Base-by-base conservation (phyloP, 75 land plant species). In the Azolla pinnata region DNA sequence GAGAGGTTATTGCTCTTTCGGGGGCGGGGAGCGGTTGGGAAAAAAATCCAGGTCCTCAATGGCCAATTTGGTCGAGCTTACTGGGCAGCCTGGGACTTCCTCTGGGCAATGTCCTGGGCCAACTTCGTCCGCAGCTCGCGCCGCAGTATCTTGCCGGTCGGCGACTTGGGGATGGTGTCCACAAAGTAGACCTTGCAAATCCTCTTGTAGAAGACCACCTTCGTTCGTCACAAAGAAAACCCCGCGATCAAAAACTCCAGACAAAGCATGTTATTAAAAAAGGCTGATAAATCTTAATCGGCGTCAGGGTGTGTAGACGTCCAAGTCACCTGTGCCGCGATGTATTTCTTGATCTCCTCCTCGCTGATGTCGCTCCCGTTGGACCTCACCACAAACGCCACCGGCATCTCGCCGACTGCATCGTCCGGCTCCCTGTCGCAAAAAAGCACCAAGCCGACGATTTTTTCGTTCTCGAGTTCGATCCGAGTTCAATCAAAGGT, bases 201-300 rank as follows among this genome's bases (percentile, higher is more conserved):
- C 27, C 70, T 77, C 62, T 86, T 86, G 73, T 86, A 86, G 59
- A 75, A 83, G 1, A 86, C 76, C 31, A 86, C 90, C 81, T 86
- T 38, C 42, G 10, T 14, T 38, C 14, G 42, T 7, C 42, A 38
- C 42, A 38, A 7, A 38, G 42, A 38, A 14, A 38, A 38, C n/a
- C n/a, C n/a, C n/a, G n/a, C n/a, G n/a, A 14, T 7, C 7, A 14
- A 38, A 38, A 14, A 46, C 17, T 14, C 49, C 10, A 4, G 4
- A 46, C n/a, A 14, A 46, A 46, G 49, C n/a, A 14, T 18, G 21
- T 46, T 46, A 2, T 46, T 14, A 38, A 38, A 38, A 38, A 38
- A 38, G 59, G 7, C 8, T 21, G 33, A 28, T 21, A 7, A 24
- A 57, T 28, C 5, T 5, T 57, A 5, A 4, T 7, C 7, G 14